Conservation (phyloP, 495 filamentous ascomycete genomes). For the Pseudevernia furfuracea region DNA sequence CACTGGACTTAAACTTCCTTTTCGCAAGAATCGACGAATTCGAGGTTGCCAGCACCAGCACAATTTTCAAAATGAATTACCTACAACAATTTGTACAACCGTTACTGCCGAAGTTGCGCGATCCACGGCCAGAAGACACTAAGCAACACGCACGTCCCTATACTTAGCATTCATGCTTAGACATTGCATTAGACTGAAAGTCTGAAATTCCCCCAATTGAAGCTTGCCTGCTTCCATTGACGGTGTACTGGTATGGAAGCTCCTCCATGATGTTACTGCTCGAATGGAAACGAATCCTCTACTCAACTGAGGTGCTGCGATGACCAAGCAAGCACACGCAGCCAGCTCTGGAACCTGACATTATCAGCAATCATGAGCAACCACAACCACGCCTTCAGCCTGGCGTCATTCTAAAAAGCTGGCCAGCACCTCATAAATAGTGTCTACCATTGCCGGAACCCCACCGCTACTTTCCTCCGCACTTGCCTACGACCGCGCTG, state of each 20-base stretch:
- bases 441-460: neutral
- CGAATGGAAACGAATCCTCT: neutral
- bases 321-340: neutral
- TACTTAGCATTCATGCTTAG: neutral
- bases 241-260: no score
- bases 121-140: neutral
- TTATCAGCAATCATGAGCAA: neutral
- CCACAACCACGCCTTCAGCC: neutral
- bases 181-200: neutral
- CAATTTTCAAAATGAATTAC: neutral
- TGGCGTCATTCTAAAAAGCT: neutral
- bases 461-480: neutral
- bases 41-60: neutral
- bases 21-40: neutral
- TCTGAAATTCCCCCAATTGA: neutral
- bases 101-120: neutral
- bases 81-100: neutral
- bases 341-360: neutral
- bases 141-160: neutral
- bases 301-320: neutral
- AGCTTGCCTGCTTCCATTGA: neutral
- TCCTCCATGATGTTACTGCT: neutral
- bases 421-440: neutral
- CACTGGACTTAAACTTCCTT: neutral
- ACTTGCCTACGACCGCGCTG: neutral